A percentile compares a stretch with the other conserved stretches of the same genome.
phyloP scores from a whole-genome alignment of 1,139 yeast species.

The Chernovozyma aurita region DNA sequence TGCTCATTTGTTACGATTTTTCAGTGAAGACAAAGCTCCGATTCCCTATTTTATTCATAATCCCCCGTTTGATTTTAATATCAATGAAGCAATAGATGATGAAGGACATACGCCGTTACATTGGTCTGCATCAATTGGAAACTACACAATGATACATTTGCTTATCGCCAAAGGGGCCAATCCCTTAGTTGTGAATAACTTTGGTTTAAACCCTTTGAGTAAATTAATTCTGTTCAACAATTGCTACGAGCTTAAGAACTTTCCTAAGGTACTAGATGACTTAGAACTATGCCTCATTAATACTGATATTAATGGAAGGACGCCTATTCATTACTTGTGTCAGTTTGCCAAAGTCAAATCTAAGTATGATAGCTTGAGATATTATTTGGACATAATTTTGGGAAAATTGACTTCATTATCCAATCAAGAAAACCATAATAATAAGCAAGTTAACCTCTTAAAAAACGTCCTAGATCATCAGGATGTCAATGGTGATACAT shows the following conservation, averaged over 20 bases:
- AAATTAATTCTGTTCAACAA: slow-evolving; percentile 83
- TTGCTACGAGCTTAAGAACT: slow-evolving; percentile 75
- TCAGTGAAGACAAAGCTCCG: slow-evolving; percentile 68
- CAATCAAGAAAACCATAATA: slow-evolving; percentile 18
- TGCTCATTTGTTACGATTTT: slow-evolving; percentile 52
- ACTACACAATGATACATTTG: slow-evolving; percentile 64
- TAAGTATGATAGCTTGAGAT: slow-evolving; percentile 40
- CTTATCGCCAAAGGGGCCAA: slow-evolving; percentile 73
- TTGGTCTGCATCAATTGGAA: slow-evolving; percentile 96
- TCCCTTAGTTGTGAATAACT: slow-evolving; percentile 64
- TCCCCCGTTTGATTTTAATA: slow-evolving; percentile 77
- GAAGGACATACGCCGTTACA: slow-evolving; percentile 96
- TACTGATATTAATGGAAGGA: slow-evolving; percentile 68
- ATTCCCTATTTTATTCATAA: slow-evolving; percentile 69
- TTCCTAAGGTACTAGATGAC: slow-evolving; percentile 64
- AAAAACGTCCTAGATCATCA: slow-evolving; percentile 64
- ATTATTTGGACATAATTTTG: slow-evolving; percentile 35
- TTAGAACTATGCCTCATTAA: slow-evolving; percentile 67
- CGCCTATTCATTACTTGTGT: slow-evolving; percentile 70
- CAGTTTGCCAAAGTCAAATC: slow-evolving; percentile 53
- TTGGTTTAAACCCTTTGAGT: slow-evolving; percentile 82
- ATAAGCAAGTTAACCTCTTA: slow-evolving; percentile 38
- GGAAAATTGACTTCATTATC: slow-evolving; percentile 35
- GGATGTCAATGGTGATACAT: slow-evolving; percentile 67
- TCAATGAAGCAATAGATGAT: slow-evolving; percentile 85